Percentiles rank a stretch among this genome's conserved stretches.
These are phyloP conservation scores for Artomyces pyxidatus DNA, from an alignment of 768 basidiomycete species.

Conservation along the genomic window DNA sequence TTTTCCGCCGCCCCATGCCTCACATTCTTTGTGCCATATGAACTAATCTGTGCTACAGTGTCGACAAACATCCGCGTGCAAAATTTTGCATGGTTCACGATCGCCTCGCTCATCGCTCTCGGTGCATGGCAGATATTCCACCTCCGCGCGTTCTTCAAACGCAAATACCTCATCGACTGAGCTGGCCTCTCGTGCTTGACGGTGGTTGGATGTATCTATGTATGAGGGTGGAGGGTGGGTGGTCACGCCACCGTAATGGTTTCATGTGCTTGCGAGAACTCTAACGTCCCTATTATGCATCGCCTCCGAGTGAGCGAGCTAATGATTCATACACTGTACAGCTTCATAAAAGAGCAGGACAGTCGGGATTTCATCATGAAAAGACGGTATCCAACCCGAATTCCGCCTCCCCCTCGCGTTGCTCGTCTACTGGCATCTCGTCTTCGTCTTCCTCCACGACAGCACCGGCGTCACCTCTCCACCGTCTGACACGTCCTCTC, in stretches of 20 bases:
- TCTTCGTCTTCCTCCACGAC: background rate
- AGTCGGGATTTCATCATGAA: background rate
- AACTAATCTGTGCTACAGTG: slow-evolving; percentile 35
- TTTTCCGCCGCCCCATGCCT: too few relatives aligned
- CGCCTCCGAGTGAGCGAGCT: too few relatives aligned
- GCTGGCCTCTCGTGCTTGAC: background rate
- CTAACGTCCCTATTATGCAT: too few relatives aligned
- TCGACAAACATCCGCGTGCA: slow-evolving; percentile 90
- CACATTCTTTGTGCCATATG: background rate
- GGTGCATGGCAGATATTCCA: slow-evolving; percentile 96
- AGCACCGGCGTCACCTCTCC: slow-evolving; percentile 13
- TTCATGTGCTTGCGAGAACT: too few relatives aligned
- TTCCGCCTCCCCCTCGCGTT: background rate
- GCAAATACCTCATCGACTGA: slow-evolving; percentile 83
- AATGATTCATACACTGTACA: too few relatives aligned
- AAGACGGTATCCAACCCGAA: background rate
- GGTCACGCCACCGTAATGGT: background rate
- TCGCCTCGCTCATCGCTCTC: slow-evolving; percentile 66
- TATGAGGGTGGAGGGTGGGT: too few relatives aligned
- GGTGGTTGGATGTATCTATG: background rate
- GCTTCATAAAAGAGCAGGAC: too few relatives aligned
- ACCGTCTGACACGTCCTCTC: slow-evolving; percentile 17
- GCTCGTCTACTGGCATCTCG: background rate
- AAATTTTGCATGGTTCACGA: slow-evolving; percentile 87
- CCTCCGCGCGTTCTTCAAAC: slow-evolving; percentile 90